These are phyloP conservation scores for Lasiodiplodia hormozganensis DNA, from an alignment of 2,329 filamentous ascomycete species.

Conservation along the genomic window DNA sequence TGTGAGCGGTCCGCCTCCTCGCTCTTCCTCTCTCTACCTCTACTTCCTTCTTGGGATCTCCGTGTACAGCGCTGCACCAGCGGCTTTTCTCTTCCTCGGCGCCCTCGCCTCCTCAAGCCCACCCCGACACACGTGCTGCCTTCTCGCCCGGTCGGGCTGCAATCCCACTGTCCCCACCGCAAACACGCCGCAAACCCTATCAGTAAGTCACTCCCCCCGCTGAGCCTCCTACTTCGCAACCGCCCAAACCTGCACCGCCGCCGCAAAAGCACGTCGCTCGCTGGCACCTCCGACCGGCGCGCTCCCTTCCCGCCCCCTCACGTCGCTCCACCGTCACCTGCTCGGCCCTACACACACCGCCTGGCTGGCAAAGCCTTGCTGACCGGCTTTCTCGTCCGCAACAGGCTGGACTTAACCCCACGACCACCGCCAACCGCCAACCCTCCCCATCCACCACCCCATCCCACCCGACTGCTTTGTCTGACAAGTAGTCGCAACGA, in stretches of 20 bases:
- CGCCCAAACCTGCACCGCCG: constrained; percentile 18
- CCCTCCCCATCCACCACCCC: constrained; percentile 33
- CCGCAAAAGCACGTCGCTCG: constrained; percentile 30
- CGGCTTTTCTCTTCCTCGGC: neutral
- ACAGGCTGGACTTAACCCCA: constrained; percentile 46
- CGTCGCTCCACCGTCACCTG: constrained; percentile 35
- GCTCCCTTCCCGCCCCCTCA: constrained; percentile 30
- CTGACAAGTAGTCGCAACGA: constrained; percentile 31
- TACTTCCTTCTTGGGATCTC: neutral
- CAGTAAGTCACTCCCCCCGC: constrained; percentile 31
- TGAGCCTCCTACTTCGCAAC: constrained; percentile 33
- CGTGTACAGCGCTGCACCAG: neutral
- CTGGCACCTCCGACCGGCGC: constrained; percentile 5
- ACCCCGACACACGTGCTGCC: constrained; percentile 12
- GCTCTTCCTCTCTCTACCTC: constrained; percentile 23
- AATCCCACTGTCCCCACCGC: constrained; percentile 28
- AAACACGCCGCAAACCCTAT: constrained; percentile 17
- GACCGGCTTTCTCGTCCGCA: constrained; percentile 44
- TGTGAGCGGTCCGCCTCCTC: constrained; percentile 27
- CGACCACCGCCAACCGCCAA: constrained; percentile 35
- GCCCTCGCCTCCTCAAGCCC: constrained; percentile 1
- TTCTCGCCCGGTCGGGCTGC: constrained; percentile 27
- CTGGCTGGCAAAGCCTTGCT: constrained; percentile 51
- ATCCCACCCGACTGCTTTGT: constrained; percentile 21
- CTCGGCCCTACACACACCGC: constrained; percentile 50